Evolutionary conservation across 2,329 filamentous ascomycete species (phyloP).

Genomic region (Hypomyces perniciosus): DNA sequence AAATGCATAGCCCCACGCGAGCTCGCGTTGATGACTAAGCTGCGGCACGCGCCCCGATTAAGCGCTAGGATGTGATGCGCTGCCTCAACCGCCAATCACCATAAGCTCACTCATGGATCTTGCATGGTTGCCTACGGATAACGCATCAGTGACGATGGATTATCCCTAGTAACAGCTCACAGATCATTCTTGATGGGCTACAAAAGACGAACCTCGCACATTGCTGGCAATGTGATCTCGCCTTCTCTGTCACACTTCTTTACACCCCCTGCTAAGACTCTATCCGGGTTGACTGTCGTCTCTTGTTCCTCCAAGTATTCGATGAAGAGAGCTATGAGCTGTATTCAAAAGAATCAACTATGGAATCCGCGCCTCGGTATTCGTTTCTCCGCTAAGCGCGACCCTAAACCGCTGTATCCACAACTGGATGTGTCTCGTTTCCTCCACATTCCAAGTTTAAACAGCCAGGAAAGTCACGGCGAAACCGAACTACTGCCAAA

Average conservation of each 20-base stretch:
- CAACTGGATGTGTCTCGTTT: slow-evolving; percentile 22
- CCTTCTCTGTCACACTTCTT: slow-evolving; percentile 14
- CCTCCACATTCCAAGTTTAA: slow-evolving; percentile 14
- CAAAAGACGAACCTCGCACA: slow-evolving; percentile 12
- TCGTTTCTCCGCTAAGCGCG: slow-evolving; percentile 23
- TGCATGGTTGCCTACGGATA: neutral
- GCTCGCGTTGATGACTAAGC: slow-evolving; percentile 33
- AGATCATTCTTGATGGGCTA: slow-evolving; percentile 17
- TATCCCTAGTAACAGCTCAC: neutral
- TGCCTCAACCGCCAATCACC: slow-evolving; percentile 12
- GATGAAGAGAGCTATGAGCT: slow-evolving; percentile 13
- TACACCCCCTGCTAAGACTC: neutral
- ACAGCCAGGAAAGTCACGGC: neutral
- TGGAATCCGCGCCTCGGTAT: slow-evolving; percentile 28
- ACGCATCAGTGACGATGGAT: slow-evolving; percentile 12
- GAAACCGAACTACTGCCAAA: too few relatives aligned
- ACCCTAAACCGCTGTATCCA: slow-evolving; percentile 20
- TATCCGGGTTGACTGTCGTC: neutral
- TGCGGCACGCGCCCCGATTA: neutral
- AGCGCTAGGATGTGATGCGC: slow-evolving; percentile 8
- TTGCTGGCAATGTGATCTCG: slow-evolving; percentile 26
- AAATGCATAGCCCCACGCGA: slow-evolving; percentile 24
- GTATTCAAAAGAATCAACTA: slow-evolving; percentile 14
- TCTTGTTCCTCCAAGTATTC: slow-evolving; percentile 1
- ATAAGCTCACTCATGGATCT: neutral